Conservation (phyloP, 129 eudicot species). For the Pittosporum tobira region DNA sequence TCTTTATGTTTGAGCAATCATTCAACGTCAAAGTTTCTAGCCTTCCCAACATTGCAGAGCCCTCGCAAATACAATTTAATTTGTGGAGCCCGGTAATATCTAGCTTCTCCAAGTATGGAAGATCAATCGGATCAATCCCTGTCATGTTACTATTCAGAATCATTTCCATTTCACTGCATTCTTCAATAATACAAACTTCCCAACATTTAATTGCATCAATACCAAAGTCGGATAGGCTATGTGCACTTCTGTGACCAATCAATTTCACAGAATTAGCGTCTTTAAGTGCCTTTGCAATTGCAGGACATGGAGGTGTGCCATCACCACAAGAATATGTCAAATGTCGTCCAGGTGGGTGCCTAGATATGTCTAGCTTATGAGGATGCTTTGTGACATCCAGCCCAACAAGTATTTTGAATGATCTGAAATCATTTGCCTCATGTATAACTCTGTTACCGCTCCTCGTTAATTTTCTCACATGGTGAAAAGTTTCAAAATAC, state of each 20-base stretch:
- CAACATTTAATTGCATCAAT: not conserved
- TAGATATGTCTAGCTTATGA: not conserved
- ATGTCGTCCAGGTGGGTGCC: not conserved
- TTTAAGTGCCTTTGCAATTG: not conserved
- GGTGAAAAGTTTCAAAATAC: not conserved
- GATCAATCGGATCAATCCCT: not conserved
- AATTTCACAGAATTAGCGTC: not conserved
- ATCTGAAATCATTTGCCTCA: not conserved
- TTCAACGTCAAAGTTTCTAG: not conserved
- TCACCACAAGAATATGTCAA: not conserved
- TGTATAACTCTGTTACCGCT: not conserved
- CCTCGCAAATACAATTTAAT: not conserved
- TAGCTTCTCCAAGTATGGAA: not conserved
- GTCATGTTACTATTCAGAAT: not conserved
- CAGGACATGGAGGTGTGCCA: not conserved
- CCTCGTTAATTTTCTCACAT: not conserved
- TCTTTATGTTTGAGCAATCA: conserved; percentile 1
- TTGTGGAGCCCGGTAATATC: not conserved
- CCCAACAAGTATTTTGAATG: not conserved
- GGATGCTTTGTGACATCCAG: not conserved
- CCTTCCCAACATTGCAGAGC: not conserved
- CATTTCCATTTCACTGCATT: not conserved
- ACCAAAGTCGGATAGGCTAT: not conserved
- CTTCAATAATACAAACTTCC: not conserved
- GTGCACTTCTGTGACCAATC: not conserved